Percentiles rank a stretch among this genome's conserved stretches.
Evolutionary conservation across 495 filamentous ascomycete genomes (phyloP).

Genomic region (Talaromyces trachyspermus): DNA sequence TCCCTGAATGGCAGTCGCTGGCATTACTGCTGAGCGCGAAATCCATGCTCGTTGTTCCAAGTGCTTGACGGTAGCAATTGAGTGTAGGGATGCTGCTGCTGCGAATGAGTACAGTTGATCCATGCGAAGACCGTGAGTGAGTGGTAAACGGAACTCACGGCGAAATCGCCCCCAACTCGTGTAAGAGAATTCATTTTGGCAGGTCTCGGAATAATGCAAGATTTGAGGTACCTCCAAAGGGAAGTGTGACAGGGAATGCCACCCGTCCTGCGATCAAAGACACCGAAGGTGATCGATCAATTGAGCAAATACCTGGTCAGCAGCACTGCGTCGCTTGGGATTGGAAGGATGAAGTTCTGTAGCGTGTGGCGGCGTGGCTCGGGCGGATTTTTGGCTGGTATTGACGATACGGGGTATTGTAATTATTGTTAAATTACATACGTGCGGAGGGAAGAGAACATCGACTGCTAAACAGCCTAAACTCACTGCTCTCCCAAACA

Average conservation of each 20-base stretch:
- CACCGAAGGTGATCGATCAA: no score
- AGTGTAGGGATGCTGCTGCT: conserved; percentile 3
- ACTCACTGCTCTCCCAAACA: no score
- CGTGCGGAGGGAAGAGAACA: no score
- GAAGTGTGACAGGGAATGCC: not conserved
- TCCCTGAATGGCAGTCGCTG: conserved; percentile 36
- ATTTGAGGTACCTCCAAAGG: not conserved
- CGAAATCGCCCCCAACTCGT: conserved; percentile 5
- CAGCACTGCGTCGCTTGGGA: no score
- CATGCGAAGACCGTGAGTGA: not conserved
- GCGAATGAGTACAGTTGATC: not conserved
- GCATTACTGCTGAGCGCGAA: conserved; percentile 35
- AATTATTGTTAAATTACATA: no score
- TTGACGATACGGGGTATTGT: not conserved
- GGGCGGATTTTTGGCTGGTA: not conserved
- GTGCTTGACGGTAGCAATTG: not conserved
- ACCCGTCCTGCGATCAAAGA: not conserved
- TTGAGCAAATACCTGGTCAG: no score
- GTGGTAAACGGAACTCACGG: conserved; percentile 6
- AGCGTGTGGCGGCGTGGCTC: conserved; percentile 1
- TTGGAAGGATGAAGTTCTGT: not conserved
- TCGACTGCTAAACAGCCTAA: no score
- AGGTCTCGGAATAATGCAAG: not conserved
- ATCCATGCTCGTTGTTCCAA: conserved; percentile 14
- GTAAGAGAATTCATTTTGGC: not conserved